Evolutionary conservation across 2,329 filamentous ascomycete species (phyloP).

Genomic region (Stachybotrys echinatus): DNA sequence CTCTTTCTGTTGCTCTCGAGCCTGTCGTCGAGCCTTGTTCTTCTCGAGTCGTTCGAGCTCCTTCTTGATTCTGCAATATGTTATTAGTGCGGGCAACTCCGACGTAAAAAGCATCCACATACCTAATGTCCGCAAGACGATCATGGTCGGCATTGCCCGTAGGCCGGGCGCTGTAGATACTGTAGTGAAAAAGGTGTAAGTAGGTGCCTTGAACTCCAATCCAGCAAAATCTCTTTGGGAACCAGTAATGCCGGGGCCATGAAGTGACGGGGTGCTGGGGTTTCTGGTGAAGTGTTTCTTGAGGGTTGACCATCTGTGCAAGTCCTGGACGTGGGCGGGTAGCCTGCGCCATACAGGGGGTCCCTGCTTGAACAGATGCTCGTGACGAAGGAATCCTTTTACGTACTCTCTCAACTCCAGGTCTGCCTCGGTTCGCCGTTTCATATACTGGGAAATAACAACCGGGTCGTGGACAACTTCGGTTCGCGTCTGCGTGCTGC

Average conservation of each 20-base stretch:
- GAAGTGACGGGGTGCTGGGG: not conserved
- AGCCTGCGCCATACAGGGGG: slow-evolving; percentile 10
- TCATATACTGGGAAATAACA: slow-evolving; percentile 85
- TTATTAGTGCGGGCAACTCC: slow-evolving; percentile 8
- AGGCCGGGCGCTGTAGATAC: slow-evolving; percentile 44
- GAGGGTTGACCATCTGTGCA: slow-evolving; percentile 14
- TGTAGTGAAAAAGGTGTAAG: slow-evolving; percentile 36
- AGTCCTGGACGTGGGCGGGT: slow-evolving; percentile 9
- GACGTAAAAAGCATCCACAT: slow-evolving; percentile 8
- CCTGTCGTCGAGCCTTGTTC: slow-evolving; percentile 85
- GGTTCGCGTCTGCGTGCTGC: slow-evolving; percentile 55
- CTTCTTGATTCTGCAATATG: slow-evolving; percentile 32
- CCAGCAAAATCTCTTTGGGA: slow-evolving; percentile 23
- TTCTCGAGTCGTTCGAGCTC: slow-evolving; percentile 82
- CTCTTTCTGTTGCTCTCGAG: slow-evolving; percentile 85
- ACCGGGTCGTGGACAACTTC: slow-evolving; percentile 73
- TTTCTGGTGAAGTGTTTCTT: slow-evolving; percentile 7
- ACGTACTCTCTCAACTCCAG: slow-evolving; percentile 69
- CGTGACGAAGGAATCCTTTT: slow-evolving; percentile 6
- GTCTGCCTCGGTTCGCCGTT: slow-evolving; percentile 66
- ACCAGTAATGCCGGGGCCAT: slow-evolving; percentile 22
- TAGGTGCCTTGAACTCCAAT: slow-evolving; percentile 24
- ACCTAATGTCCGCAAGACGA: slow-evolving; percentile 40
- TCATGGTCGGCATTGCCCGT: slow-evolving; percentile 47
- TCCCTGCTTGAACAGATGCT: slow-evolving; percentile 3